A percentile compares a stretch with the other conserved stretches of the same genome.
These are phyloP conservation scores for Xylaria sp. DNA, from an alignment of 2,329 filamentous ascomycete species.

Conservation along the genomic window DNA sequence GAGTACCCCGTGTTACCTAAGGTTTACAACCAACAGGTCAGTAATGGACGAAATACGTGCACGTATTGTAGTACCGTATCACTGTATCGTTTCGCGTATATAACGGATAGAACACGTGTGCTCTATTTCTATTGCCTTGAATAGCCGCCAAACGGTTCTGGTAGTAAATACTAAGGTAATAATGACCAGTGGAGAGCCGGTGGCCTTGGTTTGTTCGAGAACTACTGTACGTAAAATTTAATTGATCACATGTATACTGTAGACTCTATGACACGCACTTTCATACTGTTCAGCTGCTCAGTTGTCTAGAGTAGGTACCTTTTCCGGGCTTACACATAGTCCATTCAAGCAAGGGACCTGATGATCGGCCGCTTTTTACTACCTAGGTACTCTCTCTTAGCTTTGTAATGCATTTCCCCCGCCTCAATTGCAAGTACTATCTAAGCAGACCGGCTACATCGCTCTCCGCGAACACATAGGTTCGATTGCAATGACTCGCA, in stretches of 20 bases:
- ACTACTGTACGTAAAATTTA: conserved; percentile 3
- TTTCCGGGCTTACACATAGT: not conserved
- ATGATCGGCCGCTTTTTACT: not conserved
- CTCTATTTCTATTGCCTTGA: conserved; percentile 6
- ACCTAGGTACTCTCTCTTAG: not conserved
- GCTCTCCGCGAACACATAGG: too few species aligned
- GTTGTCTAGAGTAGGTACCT: not conserved
- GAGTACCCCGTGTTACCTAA: too few species aligned
- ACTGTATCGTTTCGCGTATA: not conserved
- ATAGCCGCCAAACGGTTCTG: conserved; percentile 15
- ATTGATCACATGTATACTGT: conserved; percentile 12
- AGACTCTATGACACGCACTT: conserved; percentile 1
- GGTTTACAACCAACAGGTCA: too few species aligned
- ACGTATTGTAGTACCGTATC: not conserved
- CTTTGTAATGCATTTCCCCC: not conserved
- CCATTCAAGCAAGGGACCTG: too few species aligned
- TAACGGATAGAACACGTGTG: not conserved
- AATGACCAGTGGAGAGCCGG: not conserved
- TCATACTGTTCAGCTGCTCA: not conserved
- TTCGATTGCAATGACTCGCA: too few species aligned
- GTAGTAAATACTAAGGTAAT: not conserved
- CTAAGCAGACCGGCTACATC: too few species aligned
- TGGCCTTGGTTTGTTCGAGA: not conserved
- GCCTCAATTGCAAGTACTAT: too few species aligned
- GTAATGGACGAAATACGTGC: not conserved